Evolutionary conservation across 148 eudicot genomes (phyloP), one percentile per base, ranked within the genome.

Genomic region (Chenopodium album): DNA sequence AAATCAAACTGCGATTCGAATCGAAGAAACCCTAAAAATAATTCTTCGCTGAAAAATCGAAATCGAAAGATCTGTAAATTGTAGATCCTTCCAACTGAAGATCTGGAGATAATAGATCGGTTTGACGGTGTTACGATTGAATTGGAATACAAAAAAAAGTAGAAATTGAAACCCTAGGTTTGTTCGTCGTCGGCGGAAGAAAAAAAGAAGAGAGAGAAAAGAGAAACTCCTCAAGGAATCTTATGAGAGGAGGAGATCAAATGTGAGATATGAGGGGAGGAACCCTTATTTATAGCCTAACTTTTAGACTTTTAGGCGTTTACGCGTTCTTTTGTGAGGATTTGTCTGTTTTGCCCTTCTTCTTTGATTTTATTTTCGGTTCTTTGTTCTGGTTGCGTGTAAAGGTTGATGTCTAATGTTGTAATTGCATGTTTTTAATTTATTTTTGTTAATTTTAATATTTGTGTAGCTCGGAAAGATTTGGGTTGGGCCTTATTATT

Each of bases 161-260:
- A 4, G 41, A 63, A n/a, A 0, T 17, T 63, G 67, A 84, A 84
- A 80, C 80, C 86, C 86, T 84, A 80, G 80, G 62, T 56, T 56
- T 56, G 20, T 56, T 50, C 62, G 62, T 56, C 62, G 62, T 2
- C 22, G 62, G 62, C 62, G 62, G 62, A 56, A 16, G 22, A 17
- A 16, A 7, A 17, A 12, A 3, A 14, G 60, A 54, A 14, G 20
- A 75, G 56, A 37, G 76, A 79, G 78, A 75, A 75, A 62, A 52
- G 29, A 13, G 41, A 67, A 52, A 29, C 72, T 78, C 50, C 64
- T 79, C 26, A 23, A 62, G 5, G 34, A 78, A 65, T 66, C 9
- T 37, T 2, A 2, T 7, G 7, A 11, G 4, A 3, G 12, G 71
- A 56, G 47, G 70, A 34, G 63, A 46, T 50, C 26, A 56, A 76